These are phyloP conservation scores for Cerioporus squamosus DNA, from an alignment of 1,284 basidiomycete genomes.

Conservation along the genomic window DNA sequence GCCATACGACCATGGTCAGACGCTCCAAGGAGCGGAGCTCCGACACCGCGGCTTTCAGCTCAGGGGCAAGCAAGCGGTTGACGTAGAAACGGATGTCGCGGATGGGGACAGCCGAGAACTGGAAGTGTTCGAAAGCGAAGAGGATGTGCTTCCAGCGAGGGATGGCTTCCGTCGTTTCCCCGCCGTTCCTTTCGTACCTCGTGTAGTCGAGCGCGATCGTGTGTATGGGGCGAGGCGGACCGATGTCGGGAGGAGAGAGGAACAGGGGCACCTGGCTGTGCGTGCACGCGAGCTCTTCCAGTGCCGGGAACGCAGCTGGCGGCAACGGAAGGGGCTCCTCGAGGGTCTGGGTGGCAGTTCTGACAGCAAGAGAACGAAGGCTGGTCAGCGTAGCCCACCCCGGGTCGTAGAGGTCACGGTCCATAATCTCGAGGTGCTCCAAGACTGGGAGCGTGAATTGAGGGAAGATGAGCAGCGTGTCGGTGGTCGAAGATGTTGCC, in stretches of 20 bases:
- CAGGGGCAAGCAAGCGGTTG: not conserved
- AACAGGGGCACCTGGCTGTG: not conserved
- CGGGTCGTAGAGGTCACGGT: not conserved
- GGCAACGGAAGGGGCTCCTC: not conserved
- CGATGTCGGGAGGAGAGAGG: not conserved
- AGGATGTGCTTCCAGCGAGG: not conserved
- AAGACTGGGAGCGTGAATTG: not conserved
- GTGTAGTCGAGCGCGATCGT: not conserved
- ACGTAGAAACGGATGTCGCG: not conserved
- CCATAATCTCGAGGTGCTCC: not conserved
- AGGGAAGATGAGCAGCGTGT: no score
- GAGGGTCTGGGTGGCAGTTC: not conserved
- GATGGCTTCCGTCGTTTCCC: not conserved
- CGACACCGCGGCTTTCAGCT: not conserved
- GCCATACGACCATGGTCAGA: not conserved
- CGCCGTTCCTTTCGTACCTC: not conserved
- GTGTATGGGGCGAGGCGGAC: not conserved
- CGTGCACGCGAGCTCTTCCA: constrained; percentile 3
- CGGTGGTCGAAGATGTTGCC: no score
- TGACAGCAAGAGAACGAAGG: not conserved
- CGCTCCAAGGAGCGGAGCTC: not conserved
- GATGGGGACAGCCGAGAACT: constrained; percentile 1
- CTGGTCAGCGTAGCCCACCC: not conserved
- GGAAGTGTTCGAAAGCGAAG: not conserved
- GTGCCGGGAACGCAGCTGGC: not conserved